Conservation (phyloP, 768 basidiomycete species). For the Leccinum arenicola region DNA sequence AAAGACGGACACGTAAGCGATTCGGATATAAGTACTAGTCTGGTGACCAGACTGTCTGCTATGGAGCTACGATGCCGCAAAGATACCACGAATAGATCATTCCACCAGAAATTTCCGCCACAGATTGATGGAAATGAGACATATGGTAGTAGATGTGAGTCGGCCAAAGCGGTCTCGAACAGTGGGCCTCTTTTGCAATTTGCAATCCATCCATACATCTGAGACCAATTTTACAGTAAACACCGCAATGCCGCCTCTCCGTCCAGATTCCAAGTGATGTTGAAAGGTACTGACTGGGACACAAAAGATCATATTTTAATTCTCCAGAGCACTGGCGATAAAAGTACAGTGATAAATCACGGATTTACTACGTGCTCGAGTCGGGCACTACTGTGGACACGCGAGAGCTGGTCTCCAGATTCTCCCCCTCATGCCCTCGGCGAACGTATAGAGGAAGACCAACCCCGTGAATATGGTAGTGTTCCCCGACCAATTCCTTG, state of each 20-base stretch:
- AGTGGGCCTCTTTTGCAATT: too few relatives aligned
- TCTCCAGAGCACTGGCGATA: not conserved
- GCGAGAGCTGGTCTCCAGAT: slow-evolving; percentile 31
- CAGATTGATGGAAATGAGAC: not conserved
- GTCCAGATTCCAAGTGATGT: too few relatives aligned
- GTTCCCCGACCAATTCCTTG: slow-evolving; percentile 85
- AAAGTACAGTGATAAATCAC: not conserved
- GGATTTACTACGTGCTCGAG: not conserved
- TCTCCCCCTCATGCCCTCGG: slow-evolving; percentile 16
- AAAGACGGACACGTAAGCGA: too few relatives aligned
- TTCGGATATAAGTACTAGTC: too few relatives aligned
- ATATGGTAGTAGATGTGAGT: too few relatives aligned
- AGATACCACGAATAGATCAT: not conserved
- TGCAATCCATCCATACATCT: too few relatives aligned
- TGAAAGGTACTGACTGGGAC: too few relatives aligned
- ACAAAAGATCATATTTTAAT: too few relatives aligned
- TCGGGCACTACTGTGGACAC: not conserved
- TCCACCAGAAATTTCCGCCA: not conserved
- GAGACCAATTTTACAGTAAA: too few relatives aligned
- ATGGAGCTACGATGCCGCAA: not conserved
- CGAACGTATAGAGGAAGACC: slow-evolving; percentile 32
- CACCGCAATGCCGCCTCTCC: too few relatives aligned
- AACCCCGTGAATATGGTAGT: slow-evolving; percentile 78
- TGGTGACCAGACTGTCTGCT: too few relatives aligned
- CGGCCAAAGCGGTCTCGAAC: too few relatives aligned